Percentiles rank a stretch among this genome's conserved stretches.
These are phyloP conservation scores for Trametes sanguinea DNA, from an alignment of 768 basidiomycete species.

Conservation along the genomic window DNA sequence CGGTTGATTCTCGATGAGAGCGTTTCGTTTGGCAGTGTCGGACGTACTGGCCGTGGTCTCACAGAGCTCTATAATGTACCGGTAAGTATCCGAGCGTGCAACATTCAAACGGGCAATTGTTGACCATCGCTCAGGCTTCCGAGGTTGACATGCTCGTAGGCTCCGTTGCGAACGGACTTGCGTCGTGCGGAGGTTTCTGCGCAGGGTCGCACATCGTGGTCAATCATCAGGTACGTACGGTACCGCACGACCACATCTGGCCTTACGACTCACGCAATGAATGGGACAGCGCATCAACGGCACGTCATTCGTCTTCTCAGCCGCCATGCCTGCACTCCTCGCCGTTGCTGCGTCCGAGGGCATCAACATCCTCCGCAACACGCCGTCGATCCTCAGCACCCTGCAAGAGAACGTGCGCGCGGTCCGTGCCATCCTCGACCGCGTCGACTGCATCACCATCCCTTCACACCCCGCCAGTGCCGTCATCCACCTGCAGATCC, in stretches of 20 bases:
- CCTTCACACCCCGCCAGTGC: constrained; percentile 87
- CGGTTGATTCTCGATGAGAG: constrained; percentile 93
- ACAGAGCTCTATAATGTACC: constrained; percentile 95
- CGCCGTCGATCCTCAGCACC: constrained; percentile 70
- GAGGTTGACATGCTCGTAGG: constrained; percentile 97
- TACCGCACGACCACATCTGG: neutral
- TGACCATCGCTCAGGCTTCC: constrained; percentile 53
- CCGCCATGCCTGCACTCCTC: constrained; percentile 88
- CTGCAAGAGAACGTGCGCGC: constrained; percentile 82
- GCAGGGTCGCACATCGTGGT: constrained; percentile 82
- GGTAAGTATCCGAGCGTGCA: constrained; percentile 41
- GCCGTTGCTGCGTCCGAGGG: constrained; percentile 87
- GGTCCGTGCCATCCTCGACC: constrained; percentile 81
- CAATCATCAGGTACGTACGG: constrained; percentile 72
- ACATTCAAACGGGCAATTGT: neutral
- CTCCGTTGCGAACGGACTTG: constrained; percentile 81
- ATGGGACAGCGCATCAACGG: constrained; percentile 84
- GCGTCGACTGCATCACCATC: constrained; percentile 78
- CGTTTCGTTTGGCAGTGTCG: constrained; percentile 91
- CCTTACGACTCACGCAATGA: neutral
- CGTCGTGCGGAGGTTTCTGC: constrained; percentile 91
- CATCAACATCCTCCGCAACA: constrained; percentile 74
- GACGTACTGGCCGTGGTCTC: constrained; percentile 89
- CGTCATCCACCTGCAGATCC: constrained; percentile 81
- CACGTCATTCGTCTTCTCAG: constrained; percentile 94